These are phyloP conservation scores for Betula pendula DNA, from an alignment of 306 rosid genomes.

Conservation along the genomic window DNA sequence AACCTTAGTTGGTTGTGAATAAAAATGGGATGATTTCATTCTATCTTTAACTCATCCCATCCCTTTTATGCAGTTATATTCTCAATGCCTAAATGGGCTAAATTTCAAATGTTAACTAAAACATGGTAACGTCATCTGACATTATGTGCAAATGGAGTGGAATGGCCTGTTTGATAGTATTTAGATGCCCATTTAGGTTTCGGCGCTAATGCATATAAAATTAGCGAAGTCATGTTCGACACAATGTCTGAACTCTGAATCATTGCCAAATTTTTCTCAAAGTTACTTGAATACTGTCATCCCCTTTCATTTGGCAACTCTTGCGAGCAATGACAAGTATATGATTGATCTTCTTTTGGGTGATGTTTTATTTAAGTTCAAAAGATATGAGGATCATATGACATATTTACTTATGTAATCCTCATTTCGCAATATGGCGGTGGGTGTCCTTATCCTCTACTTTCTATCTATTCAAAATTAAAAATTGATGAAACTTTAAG, in stretches of 20 bases:
- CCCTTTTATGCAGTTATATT: not conserved
- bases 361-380: not conserved
- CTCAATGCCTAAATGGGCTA: not conserved
- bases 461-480: not conserved
- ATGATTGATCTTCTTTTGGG: constrained; percentile 5
- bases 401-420: not conserved
- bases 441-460: not conserved
- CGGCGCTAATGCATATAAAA: not conserved
- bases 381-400: not conserved
- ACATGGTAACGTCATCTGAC: not conserved
- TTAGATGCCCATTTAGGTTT: not conserved
- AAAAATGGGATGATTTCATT: constrained; percentile 6
- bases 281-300: not conserved
- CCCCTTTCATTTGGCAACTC: constrained; percentile 1
- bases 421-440: not conserved
- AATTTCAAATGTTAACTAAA: not conserved
- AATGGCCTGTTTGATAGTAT: not conserved
- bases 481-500: not conserved
- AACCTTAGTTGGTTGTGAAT: not conserved
- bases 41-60: not conserved
- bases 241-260: not conserved
- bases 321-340: not conserved
- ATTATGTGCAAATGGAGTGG: not conserved
- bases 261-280: not conserved
- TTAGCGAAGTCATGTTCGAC: not conserved